Percentiles rank a stretch among this genome's conserved stretches.
phyloP scores from a whole-genome alignment of 306 rosid genomes.

The Dryas drummondii region DNA sequence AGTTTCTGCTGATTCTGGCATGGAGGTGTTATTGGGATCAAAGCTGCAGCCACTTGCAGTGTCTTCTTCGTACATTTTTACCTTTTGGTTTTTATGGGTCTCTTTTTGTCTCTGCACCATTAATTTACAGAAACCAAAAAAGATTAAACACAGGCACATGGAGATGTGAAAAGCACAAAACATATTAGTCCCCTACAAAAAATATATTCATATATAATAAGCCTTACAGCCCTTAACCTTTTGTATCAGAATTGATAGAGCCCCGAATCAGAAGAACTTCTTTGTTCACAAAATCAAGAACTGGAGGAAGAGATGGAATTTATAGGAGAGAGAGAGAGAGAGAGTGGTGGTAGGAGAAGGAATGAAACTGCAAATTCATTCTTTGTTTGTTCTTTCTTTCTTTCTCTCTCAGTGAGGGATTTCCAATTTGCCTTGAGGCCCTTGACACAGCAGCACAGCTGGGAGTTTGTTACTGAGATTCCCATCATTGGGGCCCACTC shows the following conservation, averaged over 20 bases:
- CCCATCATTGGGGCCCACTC: too few species aligned
- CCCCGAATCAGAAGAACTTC: not conserved
- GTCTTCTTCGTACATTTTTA: constrained; percentile 37
- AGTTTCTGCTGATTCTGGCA: constrained; percentile 38
- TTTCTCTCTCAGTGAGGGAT: too few species aligned
- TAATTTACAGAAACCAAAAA: not conserved
- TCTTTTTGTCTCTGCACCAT: not conserved
- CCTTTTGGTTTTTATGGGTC: not conserved
- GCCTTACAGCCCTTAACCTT: not conserved
- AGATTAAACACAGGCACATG: not conserved
- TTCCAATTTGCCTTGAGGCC: not conserved
- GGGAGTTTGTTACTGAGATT: too few species aligned
- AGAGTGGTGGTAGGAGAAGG: not conserved
- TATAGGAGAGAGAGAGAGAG: not conserved
- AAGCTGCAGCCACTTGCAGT: constrained; percentile 44
- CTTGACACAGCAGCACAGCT: too few species aligned
- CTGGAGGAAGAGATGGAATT: not conserved
- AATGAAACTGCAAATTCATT: not conserved
- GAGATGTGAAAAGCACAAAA: not conserved
- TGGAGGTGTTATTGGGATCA: constrained; percentile 45
- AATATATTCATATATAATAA: too few species aligned
- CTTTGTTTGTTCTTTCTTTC: too few species aligned
- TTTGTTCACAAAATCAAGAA: constrained; percentile 8
- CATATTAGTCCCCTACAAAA: not conserved
- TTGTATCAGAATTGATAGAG: not conserved